A percentile compares a stretch with the other conserved stretches of the same genome.
Evolutionary conservation across 2,329 filamentous ascomycete genomes (phyloP).

Genomic region (Ceratocystis cacaofunesta): DNA sequence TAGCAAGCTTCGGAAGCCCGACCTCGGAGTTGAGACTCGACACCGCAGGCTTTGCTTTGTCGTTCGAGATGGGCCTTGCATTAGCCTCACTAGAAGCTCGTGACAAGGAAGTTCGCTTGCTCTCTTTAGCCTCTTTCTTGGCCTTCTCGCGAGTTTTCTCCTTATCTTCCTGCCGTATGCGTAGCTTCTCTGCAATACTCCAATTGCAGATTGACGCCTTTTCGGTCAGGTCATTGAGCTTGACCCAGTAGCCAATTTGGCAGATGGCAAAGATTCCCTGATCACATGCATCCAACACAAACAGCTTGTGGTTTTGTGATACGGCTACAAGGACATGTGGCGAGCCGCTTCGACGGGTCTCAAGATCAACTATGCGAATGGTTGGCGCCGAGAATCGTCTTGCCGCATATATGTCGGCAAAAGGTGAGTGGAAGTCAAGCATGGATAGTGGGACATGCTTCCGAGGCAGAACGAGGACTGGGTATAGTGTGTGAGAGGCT

Average conservation of each 20-base stretch:
- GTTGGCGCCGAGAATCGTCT: constrained; percentile 46
- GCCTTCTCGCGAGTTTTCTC: constrained; percentile 13
- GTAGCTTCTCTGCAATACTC: constrained; percentile 25
- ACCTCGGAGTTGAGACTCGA: neutral
- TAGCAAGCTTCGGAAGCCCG: neutral
- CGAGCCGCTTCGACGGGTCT: constrained; percentile 40
- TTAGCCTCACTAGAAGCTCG: neutral
- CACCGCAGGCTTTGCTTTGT: neutral
- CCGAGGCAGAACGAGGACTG: constrained; percentile 47
- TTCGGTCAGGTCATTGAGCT: constrained; percentile 37
- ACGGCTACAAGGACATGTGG: constrained; percentile 40
- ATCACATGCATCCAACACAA: constrained; percentile 14
- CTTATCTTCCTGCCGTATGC: constrained; percentile 21
- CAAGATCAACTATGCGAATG: constrained; percentile 48
- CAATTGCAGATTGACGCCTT: constrained; percentile 32
- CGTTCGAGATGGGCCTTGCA: neutral
- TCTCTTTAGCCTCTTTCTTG: constrained; percentile 4
- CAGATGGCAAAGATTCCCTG: constrained; percentile 51
- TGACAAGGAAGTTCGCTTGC: constrained; percentile 7
- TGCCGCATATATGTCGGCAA: constrained; percentile 33
- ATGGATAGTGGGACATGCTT: constrained; percentile 44
- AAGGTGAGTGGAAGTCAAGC: constrained; percentile 41
- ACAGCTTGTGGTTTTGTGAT: constrained; percentile 8
- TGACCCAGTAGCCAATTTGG: constrained; percentile 52
- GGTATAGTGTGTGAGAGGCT: constrained; percentile 41